These are phyloP conservation scores for Apiospora marii DNA, from an alignment of 2,329 filamentous ascomycete species.

Conservation along the genomic window DNA sequence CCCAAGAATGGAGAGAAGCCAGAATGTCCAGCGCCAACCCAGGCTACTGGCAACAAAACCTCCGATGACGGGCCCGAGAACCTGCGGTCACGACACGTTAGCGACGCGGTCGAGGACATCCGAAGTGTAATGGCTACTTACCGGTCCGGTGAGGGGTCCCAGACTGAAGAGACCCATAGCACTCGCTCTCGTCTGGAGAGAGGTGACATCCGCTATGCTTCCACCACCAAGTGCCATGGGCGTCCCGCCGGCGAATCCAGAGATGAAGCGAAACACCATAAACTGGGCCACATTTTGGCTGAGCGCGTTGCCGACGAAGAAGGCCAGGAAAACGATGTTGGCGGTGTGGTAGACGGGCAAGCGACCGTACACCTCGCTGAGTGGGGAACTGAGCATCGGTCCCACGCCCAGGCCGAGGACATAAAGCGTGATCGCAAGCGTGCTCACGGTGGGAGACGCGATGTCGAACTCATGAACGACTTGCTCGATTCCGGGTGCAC, in stretches of 20 bases:
- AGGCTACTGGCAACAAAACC: conserved; percentile 39
- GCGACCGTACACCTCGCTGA: conserved; percentile 5
- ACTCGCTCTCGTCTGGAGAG: conserved; percentile 38
- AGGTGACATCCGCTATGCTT: conserved; percentile 47
- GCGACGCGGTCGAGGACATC: too few species aligned
- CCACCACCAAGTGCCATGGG: conserved; percentile 47
- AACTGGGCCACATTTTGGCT: conserved; percentile 3
- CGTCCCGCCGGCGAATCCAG: conserved; percentile 40
- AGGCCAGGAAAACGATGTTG: conserved; percentile 5
- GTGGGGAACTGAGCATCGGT: not conserved
- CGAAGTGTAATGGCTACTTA: not conserved
- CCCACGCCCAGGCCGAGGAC: conserved; percentile 4
- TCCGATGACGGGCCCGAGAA: conserved; percentile 56
- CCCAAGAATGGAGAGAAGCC: conserved; percentile 2
- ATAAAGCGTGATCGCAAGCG: not conserved
- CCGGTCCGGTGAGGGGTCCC: conserved; percentile 47
- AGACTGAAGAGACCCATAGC: conserved; percentile 48
- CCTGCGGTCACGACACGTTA: conserved; percentile 28
- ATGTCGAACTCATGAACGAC: conserved; percentile 4
- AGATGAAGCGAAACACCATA: conserved; percentile 37
- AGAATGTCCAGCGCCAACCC: conserved; percentile 40
- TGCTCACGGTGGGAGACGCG: not conserved
- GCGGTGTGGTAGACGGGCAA: not conserved
- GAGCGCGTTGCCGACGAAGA: conserved; percentile 6
- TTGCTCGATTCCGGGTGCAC: not conserved